Conservation (phyloP, 1,284 basidiomycete genomes). For the Cutaneotrichosporon arboriforme region DNA sequence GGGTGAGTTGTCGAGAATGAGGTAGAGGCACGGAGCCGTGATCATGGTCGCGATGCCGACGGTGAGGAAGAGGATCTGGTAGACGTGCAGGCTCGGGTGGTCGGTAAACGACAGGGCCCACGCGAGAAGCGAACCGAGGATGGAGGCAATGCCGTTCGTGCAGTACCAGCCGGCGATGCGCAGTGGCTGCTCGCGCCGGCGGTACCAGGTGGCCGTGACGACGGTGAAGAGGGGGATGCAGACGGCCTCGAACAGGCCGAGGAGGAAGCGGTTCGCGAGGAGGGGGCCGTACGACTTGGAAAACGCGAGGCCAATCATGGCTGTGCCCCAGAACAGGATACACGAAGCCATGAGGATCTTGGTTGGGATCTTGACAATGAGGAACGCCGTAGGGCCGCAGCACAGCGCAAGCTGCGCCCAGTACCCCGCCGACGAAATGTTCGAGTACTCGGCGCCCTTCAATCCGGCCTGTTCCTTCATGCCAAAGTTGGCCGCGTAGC, state of each 20-base stretch:
- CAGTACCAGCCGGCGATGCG: constrained; percentile 36
- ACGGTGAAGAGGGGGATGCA: constrained; percentile 27
- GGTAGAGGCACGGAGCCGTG: constrained; percentile 37
- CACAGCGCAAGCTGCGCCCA: constrained; percentile 25
- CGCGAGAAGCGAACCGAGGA: constrained; percentile 32
- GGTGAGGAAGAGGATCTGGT: constrained; percentile 43
- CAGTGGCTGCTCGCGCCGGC: constrained; percentile 44
- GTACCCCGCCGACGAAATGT: constrained; percentile 18
- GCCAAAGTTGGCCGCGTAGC: constrained; percentile 22
- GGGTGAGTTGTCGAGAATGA: constrained; percentile 36
- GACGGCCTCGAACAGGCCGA: constrained; percentile 24
- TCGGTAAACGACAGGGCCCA: constrained; percentile 27
- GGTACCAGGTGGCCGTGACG: constrained; percentile 47
- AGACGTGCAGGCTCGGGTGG: constrained; percentile 21
- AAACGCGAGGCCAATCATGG: constrained; percentile 14
- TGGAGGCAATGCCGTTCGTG: constrained; percentile 19
- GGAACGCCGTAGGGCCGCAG: constrained; percentile 36
- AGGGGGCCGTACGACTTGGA: constrained; percentile 10
- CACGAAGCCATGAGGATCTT: constrained; percentile 11
- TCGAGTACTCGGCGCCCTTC: constrained; percentile 29
- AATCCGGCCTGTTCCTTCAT: constrained; percentile 25
- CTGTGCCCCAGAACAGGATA: constrained; percentile 13
- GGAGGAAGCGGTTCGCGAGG: constrained; percentile 19
- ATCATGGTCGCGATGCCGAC: constrained; percentile 42
- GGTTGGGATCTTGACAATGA: constrained; percentile 34